Base-by-base conservation (phyloP, 1,284 basidiomycete genomes). In the Ceratobasidium theobromae region DNA sequence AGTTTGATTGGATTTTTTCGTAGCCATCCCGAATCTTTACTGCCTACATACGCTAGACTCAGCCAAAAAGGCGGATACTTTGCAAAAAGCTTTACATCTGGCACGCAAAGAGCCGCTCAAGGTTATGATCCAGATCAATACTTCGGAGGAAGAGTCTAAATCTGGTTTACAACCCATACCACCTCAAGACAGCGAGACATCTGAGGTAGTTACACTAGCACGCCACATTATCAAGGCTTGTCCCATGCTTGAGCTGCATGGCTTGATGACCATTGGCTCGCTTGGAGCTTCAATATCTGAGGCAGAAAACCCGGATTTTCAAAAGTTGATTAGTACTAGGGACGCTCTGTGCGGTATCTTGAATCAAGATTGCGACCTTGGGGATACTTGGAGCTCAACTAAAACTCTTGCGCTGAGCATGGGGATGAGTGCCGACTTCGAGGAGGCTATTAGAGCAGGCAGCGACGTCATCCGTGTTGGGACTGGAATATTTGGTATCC, bases 341-440 rank as follows among this genome's bases (percentile, higher is more conserved):
- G 81, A 83, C 53, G 70, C 78, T 14, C 77, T 97, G 60, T 79
- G 82, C 46, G 76, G 73, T 12, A 74, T 77, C 30, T 74, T 91
- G 54, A 70, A 70, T 30, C 69, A 73, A 5, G 73, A 72, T 9
- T 70, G 69, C 9, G 70, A 76, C 70, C 46, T 87, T 83, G 84
- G 86, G 86, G 6, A 77, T 79, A 52, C 78, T 80, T 35, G 78
- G 73, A 4, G 83, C 86, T 3, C 79, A 9, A 35, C 38, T 9
- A 48, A 48, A 18, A 52, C 77, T 60, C 75, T 98, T 68, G 75
- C 94, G 73, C 76, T 99, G 74, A 96, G 93, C 73, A 98, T 98
- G 95, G 96, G 96, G 21, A 99, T 99, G 96, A 96, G 93, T 65
- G 89, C 88, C 66, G 96, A 99, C 73, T 97, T 96, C 75, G 91